Base-by-base conservation (phyloP, 371 early-diverging fungal genomes). In the Zopfochytrium polystomum region DNA sequence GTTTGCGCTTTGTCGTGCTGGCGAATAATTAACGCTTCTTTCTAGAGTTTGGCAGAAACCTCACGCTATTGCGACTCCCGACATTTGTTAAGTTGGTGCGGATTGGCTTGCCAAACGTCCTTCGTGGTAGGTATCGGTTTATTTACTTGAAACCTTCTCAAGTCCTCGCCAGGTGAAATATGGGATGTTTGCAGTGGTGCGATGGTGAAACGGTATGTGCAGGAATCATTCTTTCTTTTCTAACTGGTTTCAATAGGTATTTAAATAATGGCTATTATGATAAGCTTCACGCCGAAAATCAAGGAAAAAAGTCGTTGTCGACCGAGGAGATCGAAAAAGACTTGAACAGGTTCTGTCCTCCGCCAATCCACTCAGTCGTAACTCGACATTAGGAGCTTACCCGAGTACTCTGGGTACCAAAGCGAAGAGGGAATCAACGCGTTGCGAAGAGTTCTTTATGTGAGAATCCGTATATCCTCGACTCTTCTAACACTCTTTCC, bases 291-390 rank as follows among this genome's bases (percentile, higher is more conserved):
- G 78, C 82, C 35, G 87, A 88, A 27, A 59, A 80, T 50, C 58
- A 55, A 2, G 77, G 87, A 1, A 80, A 83, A 53, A 72, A 73
- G 20, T 88, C 90, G 0, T 65, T 89, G 26, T 85, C 90, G 18
- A 81, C 85, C 0, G 97, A 96, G 59, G 98, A 96, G 72, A 98
- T 98, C 55, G 98, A 98, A 70, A 98, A 98, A 73, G 98, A 98
- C 68, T 67, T 98, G 58, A 93, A 91, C 61, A 72, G 96, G 83
- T 88, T 23, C 30, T 29, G 6, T 68, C 49, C 18, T 48, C 20
- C 27, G 35, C n/a, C 6, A 20, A 11, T 54, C 4, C 11, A 52
- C 15, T 52, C 4, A 20, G 25, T 0, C 1, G n/a, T 22, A 7
- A 29, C 25, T 6, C n/a, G 13, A 43, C 22, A 27, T 27, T 63